These are phyloP conservation scores for Thecaphora thlaspeos DNA, from an alignment of 1,284 basidiomycete species.

Conservation along the genomic window DNA sequence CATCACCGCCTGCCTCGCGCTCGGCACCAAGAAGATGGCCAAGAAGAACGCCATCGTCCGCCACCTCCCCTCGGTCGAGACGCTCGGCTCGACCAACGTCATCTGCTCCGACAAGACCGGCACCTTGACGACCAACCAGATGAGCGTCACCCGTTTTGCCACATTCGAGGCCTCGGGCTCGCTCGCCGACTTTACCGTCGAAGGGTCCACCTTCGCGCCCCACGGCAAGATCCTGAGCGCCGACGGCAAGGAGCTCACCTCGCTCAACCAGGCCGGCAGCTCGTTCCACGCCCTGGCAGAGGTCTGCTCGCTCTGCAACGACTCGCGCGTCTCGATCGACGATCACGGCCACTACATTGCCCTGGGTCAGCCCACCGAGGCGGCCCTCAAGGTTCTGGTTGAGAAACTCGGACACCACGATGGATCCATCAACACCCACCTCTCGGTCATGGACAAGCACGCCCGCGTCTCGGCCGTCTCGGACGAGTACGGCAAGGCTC, in stretches of 20 bases:
- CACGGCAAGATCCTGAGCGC: slow-evolving; percentile 35
- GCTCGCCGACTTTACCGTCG: slow-evolving; percentile 43
- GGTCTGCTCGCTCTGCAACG: slow-evolving; percentile 55
- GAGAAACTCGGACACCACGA: slow-evolving; percentile 72
- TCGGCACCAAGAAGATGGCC: slow-evolving; percentile 58
- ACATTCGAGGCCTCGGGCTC: slow-evolving; percentile 12
- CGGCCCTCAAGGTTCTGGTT: slow-evolving; percentile 64
- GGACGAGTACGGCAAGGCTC: slow-evolving; percentile 76
- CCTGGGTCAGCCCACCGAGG: slow-evolving; percentile 88
- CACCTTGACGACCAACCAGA: slow-evolving; percentile 57
- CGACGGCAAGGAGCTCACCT: slow-evolving; percentile 19
- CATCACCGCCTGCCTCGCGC: slow-evolving; percentile 56
- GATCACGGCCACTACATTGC: slow-evolving; percentile 77
- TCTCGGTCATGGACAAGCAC: slow-evolving; percentile 65
- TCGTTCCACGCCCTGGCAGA: slow-evolving; percentile 51
- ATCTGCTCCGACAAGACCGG: slow-evolving; percentile 59
- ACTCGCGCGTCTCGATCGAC: slow-evolving; percentile 44
- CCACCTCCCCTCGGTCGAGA: slow-evolving; percentile 55
- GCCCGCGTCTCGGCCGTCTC: slow-evolving; percentile 73
- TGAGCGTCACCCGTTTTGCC: slow-evolving; percentile 52
- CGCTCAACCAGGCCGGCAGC: slow-evolving; percentile 44
- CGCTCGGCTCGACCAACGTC: slow-evolving; percentile 55
- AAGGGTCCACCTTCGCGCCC: slow-evolving; percentile 51
- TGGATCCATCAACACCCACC: slow-evolving; percentile 61
- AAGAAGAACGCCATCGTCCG: slow-evolving; percentile 57